Evolutionary conservation across 2,329 filamentous ascomycete genomes (phyloP), one percentile per base, ranked within the genome.

Genomic region (Pseudocercospora eumusae): DNA sequence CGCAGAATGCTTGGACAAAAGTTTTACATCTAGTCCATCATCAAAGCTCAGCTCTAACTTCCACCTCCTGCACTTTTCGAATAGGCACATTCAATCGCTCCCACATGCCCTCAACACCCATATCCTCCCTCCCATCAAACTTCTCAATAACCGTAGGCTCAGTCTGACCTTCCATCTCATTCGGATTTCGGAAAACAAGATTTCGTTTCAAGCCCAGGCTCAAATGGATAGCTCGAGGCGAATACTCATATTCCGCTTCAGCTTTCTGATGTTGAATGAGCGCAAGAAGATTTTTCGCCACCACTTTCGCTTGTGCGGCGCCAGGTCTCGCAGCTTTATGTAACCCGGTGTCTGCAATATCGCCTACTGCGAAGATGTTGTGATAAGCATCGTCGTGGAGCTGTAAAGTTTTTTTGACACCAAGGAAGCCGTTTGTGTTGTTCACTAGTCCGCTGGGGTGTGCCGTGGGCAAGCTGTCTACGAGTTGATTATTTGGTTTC

Each of bases 281-380:
- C 0, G 78, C 74, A 2, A 85, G 68, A 18, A 88, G 78, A 64
- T 88, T 89, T 42, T 81, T 78, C 1, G 80, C 80, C 0, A 81
- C 84, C 3, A 84, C 68, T 28, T 77, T 75, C 2, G 82, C 83
- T 68, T 89, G 86, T 10, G 78, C 76, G 49, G 78, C 77, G 0
- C 83, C 84, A 0, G 84, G 80, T 9, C 85, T 78, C 0, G 82
- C 84, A 45, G 73, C 76, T 69, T 86, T 87, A 5, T 82, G 82
- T 0, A 79, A 78, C 0, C 80, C 81, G 4, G 73, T 73, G 25
- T 84, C 82, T 3, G 85, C 82, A 4, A 90, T 84, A 64, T 89
- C 87, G 18, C 87, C 87, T n/a, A 85, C 81, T 1, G 83, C 83
- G 67, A 86, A 89, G 1, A 89, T 77, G 63, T 85, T 81, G 1